A percentile compares a stretch with the other conserved stretches of the same genome.
phyloP scores from a whole-genome alignment of 805 yeast species.

The Maudiozyma pseudohumilis region DNA sequence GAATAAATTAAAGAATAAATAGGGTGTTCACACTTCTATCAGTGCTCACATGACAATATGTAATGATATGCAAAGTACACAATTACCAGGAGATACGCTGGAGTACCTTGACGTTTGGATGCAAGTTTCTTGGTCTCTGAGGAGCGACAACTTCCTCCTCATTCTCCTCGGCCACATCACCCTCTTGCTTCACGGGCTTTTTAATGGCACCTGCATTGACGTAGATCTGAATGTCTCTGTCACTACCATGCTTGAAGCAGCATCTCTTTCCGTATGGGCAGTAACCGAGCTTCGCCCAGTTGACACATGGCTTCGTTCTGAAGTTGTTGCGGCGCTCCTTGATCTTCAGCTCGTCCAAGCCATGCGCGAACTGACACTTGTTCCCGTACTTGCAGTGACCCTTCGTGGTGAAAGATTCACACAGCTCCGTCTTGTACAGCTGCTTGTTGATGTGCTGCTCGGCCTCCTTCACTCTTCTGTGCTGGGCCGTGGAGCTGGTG shows the following conservation, averaged over 20 bases:
- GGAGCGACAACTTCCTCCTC: background rate
- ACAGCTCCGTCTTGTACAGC: constrained; percentile 82
- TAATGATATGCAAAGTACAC: too few species aligned
- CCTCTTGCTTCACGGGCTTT: background rate
- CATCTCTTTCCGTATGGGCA: constrained; percentile 89
- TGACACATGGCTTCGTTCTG: constrained; percentile 85
- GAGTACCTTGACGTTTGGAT: constrained; percentile 24
- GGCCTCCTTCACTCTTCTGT: background rate
- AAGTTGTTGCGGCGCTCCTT: constrained; percentile 66
- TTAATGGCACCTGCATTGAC: constrained; percentile 17
- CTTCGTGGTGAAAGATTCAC: constrained; percentile 63
- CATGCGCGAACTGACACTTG: constrained; percentile 94
- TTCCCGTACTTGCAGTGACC: constrained; percentile 78
- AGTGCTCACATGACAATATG: too few species aligned
- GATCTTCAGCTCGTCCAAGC: constrained; percentile 60
- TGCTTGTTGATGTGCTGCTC: constrained; percentile 39
- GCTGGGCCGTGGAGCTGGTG: background rate
- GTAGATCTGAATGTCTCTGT: constrained; percentile 24
- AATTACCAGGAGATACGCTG: constrained; percentile 28
- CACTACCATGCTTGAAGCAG: constrained; percentile 73
- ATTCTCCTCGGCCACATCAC: background rate
- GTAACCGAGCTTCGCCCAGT: constrained; percentile 72
- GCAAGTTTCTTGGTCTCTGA: constrained; percentile 14
- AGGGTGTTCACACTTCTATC: too few species aligned
- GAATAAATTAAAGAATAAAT: too few species aligned